A percentile compares a stretch with the other conserved stretches of the same genome.
Evolutionary conservation across 83 land plant genomes (phyloP).

Genomic region (Picea abies): DNA sequence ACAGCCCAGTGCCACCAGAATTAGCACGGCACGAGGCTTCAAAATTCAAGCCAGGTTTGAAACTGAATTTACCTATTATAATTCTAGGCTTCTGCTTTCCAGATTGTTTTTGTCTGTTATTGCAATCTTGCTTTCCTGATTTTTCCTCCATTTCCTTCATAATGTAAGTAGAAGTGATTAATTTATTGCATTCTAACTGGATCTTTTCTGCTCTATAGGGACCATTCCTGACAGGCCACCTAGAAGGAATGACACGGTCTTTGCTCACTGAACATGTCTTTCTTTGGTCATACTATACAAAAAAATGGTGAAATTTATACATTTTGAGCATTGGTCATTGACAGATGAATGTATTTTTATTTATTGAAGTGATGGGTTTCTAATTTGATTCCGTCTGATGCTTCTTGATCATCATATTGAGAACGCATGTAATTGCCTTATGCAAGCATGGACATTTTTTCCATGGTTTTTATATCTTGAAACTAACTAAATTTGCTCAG

Average conservation of each 20-base stretch:
- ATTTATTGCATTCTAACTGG: not conserved
- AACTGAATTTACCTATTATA: not conserved
- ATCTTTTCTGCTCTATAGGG: conserved; percentile 9
- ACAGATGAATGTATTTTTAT: too few relatives aligned
- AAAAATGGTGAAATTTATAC: not conserved
- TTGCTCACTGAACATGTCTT: not conserved
- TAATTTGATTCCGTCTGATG: too few relatives aligned
- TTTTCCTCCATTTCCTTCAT: not conserved
- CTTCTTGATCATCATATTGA: too few relatives aligned
- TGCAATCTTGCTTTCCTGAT: not conserved
- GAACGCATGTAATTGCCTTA: too few relatives aligned
- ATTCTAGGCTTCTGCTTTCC: not conserved
- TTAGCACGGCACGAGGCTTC: conserved; percentile 91
- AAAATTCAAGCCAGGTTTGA: conserved; percentile 86
- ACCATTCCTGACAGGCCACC: conserved; percentile 17
- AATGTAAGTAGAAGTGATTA: too few relatives aligned
- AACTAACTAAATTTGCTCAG: too few relatives aligned
- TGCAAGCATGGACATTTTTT: too few relatives aligned
- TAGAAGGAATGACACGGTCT: conserved; percentile 17
- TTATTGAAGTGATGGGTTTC: too few relatives aligned
- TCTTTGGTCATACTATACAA: not conserved
- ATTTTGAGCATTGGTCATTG: not conserved
- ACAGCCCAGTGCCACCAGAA: conserved; percentile 91
- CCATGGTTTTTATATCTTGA: too few relatives aligned
- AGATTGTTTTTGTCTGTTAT: conserved; percentile 5